Evolutionary conservation across 257 asterid species (phyloP).

Genomic region (Gentiana straminea): DNA sequence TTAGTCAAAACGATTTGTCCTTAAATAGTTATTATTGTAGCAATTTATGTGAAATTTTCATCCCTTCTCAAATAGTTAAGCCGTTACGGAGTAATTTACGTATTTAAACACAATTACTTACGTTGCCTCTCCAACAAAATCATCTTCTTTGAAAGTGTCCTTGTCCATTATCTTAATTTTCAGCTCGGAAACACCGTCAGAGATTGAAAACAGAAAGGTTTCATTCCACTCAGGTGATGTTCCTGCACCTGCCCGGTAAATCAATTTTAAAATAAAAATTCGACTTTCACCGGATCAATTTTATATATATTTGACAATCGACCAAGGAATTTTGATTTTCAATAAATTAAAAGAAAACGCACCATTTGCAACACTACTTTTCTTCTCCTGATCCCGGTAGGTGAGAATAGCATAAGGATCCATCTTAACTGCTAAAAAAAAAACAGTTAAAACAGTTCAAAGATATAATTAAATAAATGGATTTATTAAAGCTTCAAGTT

Average conservation of each 20-base stretch:
- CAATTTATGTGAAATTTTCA: no score
- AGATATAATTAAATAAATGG: no score
- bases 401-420: conserved; percentile 63
- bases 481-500: no score
- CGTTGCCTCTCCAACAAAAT: conserved; percentile 73
- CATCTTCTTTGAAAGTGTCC: conserved; percentile 47
- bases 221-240: conserved; percentile 75
- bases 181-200: conserved; percentile 35
- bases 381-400: conserved; percentile 71
- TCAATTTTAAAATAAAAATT: no score
- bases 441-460: neutral
- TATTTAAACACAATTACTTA: conserved; percentile 21
- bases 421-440: conserved; percentile 33
- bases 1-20: neutral
- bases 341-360: neutral
- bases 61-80: neutral
- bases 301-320: no score
- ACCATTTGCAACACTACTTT: conserved; percentile 69
- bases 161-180: conserved; percentile 60
- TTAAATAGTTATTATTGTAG: neutral
- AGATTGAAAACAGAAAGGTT: conserved; percentile 55
- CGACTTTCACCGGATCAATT: no score
- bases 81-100: neutral
- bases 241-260: conserved; percentile 34
- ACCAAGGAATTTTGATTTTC: neutral